Evolutionary conservation across 2,329 filamentous ascomycete genomes (phyloP), one percentile per base, ranked within the genome.

Genomic region (Fusarium fracticaudum): DNA sequence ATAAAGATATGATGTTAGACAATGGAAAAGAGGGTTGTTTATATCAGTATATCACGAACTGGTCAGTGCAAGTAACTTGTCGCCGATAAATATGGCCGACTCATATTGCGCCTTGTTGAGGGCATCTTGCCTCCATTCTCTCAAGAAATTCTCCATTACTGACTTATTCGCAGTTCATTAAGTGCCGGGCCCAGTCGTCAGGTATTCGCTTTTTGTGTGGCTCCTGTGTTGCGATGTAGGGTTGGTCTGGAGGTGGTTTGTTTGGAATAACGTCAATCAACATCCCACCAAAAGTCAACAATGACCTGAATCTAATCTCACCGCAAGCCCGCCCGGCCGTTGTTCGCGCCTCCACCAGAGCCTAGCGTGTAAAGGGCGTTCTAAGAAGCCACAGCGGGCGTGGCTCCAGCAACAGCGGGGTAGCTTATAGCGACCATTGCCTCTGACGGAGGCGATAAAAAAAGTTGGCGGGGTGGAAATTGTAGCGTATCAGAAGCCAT

Each of bases 101-200:
- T 98, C 96, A 83, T 98, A 95, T 82, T 99, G 96, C 74, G 96
- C 94, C 83, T 97, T 96, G 85, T 97, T 96, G 80, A 98, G 87
- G 81, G 96, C 95, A 86, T 98, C 95, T 84, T 98, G 94, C 81
- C 95, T 91, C 96, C 96, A 99, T 80, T 94, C 93, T 81, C 95
- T 92, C 80, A 99, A 89, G 84, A 96, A 98, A 79, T 91, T 92
- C 87, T 98, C 95, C 96, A 99, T 98, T 53, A 24, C 63, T 66
- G 11, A 24, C 41, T 44, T 60, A 75, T 40, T 43, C 47, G 43
- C 40, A 54, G 31, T 35, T 29, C 67, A 70, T 70, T 24, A 26
- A 37, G 41, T 55, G n/a, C 24, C n/a, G 17, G 14, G 38, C 53
- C 24, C 18, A n/a, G 15, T 24, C 50, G 33, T n/a, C 43, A 33